phyloP scores from a whole-genome alignment of 805 yeast genomes.

The Cyberlindnera euphorbiae region DNA sequence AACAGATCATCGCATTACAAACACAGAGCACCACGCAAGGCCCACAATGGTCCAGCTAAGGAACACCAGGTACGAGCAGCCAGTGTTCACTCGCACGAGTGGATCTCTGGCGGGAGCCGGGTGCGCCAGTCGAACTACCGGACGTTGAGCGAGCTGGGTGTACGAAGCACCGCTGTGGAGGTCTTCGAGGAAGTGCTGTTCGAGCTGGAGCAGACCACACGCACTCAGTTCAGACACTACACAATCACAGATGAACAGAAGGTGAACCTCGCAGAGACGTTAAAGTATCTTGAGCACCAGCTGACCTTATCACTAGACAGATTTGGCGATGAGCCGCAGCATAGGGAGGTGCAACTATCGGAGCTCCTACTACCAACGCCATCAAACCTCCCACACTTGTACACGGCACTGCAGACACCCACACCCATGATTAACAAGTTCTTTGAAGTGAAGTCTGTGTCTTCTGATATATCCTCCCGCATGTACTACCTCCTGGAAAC shows the following conservation, averaged over 20 bases:
- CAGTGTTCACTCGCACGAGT: no score
- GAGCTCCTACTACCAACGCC: slow-evolving; percentile 6
- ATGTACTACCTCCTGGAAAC: slow-evolving; percentile 11
- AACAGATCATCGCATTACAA: no score
- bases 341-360: background rate
- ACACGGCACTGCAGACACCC: slow-evolving; percentile 1
- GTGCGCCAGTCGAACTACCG: no score
- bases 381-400: slow-evolving; percentile 1
- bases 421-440: slow-evolving; percentile 1
- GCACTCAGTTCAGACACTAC: background rate
- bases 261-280: background rate
- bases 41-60: no score
- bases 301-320: background rate
- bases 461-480: slow-evolving; percentile 1
- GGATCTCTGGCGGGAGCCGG: no score
- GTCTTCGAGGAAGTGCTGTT: slow-evolving; percentile 2
- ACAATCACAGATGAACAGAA: background rate
- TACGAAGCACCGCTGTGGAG: slow-evolving; percentile 7
- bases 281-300: slow-evolving; percentile 8
- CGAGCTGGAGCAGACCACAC: background rate
- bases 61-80: no score
- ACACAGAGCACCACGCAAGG: no score
- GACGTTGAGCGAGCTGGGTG: no score
- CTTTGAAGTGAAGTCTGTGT: slow-evolving; percentile 4
- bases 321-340: background rate